Evolutionary conservation across 2,329 filamentous ascomycete genomes (phyloP), one percentile per base, ranked within the genome.

Genomic region (Fusarium graminum): DNA sequence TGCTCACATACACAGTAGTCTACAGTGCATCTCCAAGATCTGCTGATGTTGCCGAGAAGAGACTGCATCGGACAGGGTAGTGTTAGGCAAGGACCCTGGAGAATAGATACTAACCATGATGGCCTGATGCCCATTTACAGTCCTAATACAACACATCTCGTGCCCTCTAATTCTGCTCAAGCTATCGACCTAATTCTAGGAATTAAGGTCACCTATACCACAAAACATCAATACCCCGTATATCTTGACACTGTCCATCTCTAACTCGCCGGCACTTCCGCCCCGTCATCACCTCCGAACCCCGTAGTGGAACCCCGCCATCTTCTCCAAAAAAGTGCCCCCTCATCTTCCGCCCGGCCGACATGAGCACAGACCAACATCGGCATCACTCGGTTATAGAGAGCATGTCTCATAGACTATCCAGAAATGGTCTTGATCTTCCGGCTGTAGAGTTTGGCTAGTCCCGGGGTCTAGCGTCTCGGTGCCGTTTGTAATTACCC

Each of bases 361-460:
- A 73, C 56, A 62, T 17, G 56, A 58, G 71, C 71, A 73, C 71
- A 62, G 71, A 72, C 71, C 69, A 70, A 10, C n/a, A 61, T 72
- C 70, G 70, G 70, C 68, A 65, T 62, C 63, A 61, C 43, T 73
- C 71, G 71, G 71, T 69, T 72, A 73, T 65, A 50, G 40, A 34
- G 19, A 38, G 26, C 25, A 52, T 34, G 16, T 36, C 32, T 38
- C 13, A 47, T 47, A 12, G 19, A 19, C 26, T 16, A 36, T 61
- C 56, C 42, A 65, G 56, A 65, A 61, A 36, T 17, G 22, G 30
- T 36, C 29, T 45, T 25, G 17, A 45, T 30, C 28, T 28, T 8
- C 26, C 26, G 17, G 26, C 26, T 19, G 16, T 44, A 44, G 26
- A 29, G 13, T 28, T 43, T 26, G 17, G 10, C 36, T 19, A 26